phyloP scores from a whole-genome alignment of 805 yeast genomes.

The Candida ficus region DNA sequence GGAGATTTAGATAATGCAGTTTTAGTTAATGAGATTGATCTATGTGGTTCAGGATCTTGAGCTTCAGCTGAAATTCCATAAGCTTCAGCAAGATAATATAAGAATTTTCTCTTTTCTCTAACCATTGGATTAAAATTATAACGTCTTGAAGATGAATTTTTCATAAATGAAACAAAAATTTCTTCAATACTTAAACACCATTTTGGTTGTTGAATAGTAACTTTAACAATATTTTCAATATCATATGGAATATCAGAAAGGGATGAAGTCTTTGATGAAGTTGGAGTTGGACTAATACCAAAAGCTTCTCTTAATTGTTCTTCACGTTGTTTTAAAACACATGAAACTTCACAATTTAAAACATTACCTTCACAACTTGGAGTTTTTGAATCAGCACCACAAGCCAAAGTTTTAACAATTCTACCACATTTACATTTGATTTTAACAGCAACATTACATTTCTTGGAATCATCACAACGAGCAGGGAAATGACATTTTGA shows the following conservation, averaged over 20 bases:
- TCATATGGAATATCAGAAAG: constrained; percentile 16
- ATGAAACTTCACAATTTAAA: constrained; percentile 65
- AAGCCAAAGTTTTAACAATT: constrained; percentile 39
- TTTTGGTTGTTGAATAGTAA: constrained; percentile 37
- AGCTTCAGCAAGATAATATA: constrained; percentile 60
- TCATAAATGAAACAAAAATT: constrained; percentile 44
- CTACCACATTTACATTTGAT: constrained; percentile 66
- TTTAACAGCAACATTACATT: constrained; percentile 47
- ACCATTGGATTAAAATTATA: constrained; percentile 73
- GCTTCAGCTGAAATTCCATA: constrained; percentile 62
- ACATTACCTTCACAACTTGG: constrained; percentile 30
- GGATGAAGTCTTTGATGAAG: background rate
- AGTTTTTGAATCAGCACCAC: constrained; percentile 45
- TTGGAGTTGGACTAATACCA: constrained; percentile 22
- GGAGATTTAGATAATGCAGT: constrained; percentile 34
- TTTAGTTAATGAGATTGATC: constrained; percentile 61
- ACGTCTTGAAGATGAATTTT: constrained; percentile 31
- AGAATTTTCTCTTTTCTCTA: constrained; percentile 59
- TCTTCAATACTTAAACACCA: constrained; percentile 70
- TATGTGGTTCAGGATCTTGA: constrained; percentile 75
- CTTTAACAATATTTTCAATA: constrained; percentile 16
- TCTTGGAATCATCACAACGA: constrained; percentile 45
- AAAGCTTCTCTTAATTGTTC: constrained; percentile 61
- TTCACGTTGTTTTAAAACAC: constrained; percentile 58
- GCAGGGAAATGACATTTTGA: constrained; percentile 58